Conservation (phyloP, 805 yeast genomes). For the Candida glaebosa region DNA sequence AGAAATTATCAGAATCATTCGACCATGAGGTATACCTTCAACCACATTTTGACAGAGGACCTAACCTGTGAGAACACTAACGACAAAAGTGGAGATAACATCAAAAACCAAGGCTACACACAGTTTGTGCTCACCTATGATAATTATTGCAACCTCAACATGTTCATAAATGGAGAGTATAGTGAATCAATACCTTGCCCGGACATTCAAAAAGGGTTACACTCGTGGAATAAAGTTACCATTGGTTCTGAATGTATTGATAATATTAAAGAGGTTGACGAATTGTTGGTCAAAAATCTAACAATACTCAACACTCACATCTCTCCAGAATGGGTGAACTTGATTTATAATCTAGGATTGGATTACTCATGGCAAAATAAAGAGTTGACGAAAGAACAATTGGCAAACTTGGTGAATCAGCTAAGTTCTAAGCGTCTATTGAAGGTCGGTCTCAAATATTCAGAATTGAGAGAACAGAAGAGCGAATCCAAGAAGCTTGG, state of each 20-base stretch:
- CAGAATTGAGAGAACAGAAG: constrained; percentile 22
- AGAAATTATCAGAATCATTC: constrained; percentile 20
- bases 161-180: constrained; percentile 50
- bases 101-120: constrained; percentile 18
- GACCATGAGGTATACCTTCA: constrained; percentile 30
- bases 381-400: constrained; percentile 30
- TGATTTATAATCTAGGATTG: constrained; percentile 42
- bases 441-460: constrained; percentile 29
- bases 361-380: constrained; percentile 49
- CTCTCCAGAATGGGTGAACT: constrained; percentile 49
- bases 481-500: constrained; percentile 4
- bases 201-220: constrained; percentile 21
- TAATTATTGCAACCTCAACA: constrained; percentile 33
- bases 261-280: constrained; percentile 14
- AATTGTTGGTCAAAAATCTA: constrained; percentile 34
- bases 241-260: constrained; percentile 23
- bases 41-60: constrained; percentile 20
- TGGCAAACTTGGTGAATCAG: constrained; percentile 39
- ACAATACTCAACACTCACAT: constrained; percentile 34
- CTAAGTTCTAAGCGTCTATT: constrained; percentile 36
- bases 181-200: constrained; percentile 41
- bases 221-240: constrained; percentile 34
- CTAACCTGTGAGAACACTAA: constrained; percentile 1
- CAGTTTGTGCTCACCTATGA: constrained; percentile 39
- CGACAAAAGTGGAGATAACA: constrained; percentile 4